phyloP scores from a whole-genome alignment of 768 basidiomycete genomes.

The Paxillus rubicundulus region DNA sequence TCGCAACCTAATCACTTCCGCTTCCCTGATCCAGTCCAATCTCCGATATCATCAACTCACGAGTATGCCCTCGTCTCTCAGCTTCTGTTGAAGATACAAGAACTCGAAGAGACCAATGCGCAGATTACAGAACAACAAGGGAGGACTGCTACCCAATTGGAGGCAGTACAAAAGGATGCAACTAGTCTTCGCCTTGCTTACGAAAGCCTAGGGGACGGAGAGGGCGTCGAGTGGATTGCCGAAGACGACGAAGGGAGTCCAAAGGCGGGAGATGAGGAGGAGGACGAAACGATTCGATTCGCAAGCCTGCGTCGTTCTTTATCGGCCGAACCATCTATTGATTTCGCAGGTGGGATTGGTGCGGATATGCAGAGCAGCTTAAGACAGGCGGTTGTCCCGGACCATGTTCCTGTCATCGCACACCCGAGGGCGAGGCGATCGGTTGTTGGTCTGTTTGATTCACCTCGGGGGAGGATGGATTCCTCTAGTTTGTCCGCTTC shows the following conservation, averaged over 20 bases:
- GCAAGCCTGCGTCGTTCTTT: constrained; percentile 26
- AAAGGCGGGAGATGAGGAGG: constrained; percentile 25
- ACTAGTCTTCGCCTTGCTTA: constrained; percentile 69
- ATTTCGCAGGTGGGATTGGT: constrained; percentile 20
- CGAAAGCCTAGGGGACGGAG: constrained; percentile 59
- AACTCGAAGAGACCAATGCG: constrained; percentile 71
- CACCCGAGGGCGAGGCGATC: constrained; percentile 44
- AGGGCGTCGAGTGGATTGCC: constrained; percentile 37
- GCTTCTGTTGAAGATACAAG: constrained; percentile 69
- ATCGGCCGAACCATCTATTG: constrained; percentile 20
- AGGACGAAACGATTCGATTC: constrained; percentile 32
- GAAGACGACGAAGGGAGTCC: constrained; percentile 43
- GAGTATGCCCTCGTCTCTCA: constrained; percentile 65
- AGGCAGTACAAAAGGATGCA: constrained; percentile 70
- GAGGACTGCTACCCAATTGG: constrained; percentile 58
- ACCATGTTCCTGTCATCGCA: constrained; percentile 16
- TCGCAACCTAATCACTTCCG: constrained; percentile 23
- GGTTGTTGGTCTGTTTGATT: constrained; percentile 63
- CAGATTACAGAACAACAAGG: constrained; percentile 65
- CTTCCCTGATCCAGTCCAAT: constrained; percentile 6
- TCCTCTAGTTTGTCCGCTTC: constrained; percentile 11
- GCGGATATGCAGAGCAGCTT: constrained; percentile 28
- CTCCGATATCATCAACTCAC: constrained; percentile 18
- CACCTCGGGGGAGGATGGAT: constrained; percentile 14
- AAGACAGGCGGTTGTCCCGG: constrained; percentile 10